Evolutionary conservation across 1,284 basidiomycete species (phyloP).

Genomic region (Fomitopsis palustris): DNA sequence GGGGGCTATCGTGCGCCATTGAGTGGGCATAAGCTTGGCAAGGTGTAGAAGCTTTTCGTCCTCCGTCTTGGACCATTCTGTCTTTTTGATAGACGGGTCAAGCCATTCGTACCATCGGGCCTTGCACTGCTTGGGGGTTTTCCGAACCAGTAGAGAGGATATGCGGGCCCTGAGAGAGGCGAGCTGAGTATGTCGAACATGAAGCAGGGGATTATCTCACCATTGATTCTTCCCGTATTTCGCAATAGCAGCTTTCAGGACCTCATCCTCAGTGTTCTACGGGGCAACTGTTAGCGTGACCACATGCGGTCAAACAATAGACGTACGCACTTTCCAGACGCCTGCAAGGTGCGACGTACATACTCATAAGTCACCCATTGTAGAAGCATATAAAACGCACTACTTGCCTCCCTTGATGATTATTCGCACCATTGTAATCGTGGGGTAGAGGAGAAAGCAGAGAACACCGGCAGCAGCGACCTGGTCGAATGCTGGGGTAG

Average conservation of each 20-base stretch:
- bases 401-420: slow-evolving; percentile 89
- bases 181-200: slow-evolving; percentile 5
- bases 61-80: slow-evolving; percentile 98
- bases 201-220: slow-evolving; percentile 36
- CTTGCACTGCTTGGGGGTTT: slow-evolving; percentile 99
- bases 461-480: neutral
- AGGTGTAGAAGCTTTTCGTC: slow-evolving; percentile 98
- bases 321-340: slow-evolving; percentile 63
- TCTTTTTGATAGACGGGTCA: slow-evolving; percentile 99
- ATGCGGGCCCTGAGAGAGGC: slow-evolving; percentile 82
- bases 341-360: slow-evolving; percentile 31
- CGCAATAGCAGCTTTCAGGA: slow-evolving; percentile 94
- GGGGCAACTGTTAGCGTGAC: slow-evolving; percentile 15
- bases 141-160: slow-evolving; percentile 94
- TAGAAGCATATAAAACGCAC: neutral
- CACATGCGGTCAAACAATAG: neutral
- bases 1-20: slow-evolving; percentile 99
- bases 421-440: slow-evolving; percentile 72
- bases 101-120: slow-evolving; percentile 99
- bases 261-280: slow-evolving; percentile 94
- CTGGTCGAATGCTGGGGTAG: neutral
- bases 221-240: slow-evolving; percentile 98
- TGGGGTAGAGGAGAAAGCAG: neutral
- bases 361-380: neutral
- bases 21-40: slow-evolving; percentile 98